A percentile compares a stretch with the other conserved stretches of the same genome.
Conservation (phyloP, 2,329 filamentous ascomycete genomes). For the Sporothrix dimorphospora region DNA sequence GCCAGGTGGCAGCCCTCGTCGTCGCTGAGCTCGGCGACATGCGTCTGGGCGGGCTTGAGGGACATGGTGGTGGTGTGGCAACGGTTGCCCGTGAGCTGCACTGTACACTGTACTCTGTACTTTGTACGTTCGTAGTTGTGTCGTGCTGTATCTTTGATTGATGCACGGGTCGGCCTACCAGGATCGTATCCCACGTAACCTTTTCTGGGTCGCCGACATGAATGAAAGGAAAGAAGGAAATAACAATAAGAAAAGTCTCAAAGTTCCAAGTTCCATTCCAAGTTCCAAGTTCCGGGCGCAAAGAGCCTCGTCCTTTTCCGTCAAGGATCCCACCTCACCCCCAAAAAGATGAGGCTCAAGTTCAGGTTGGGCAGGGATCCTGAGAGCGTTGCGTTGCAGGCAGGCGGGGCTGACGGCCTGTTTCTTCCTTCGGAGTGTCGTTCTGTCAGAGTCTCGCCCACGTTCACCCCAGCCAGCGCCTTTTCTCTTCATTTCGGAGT, state of each 20-base stretch:
- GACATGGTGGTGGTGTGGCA: not conserved
- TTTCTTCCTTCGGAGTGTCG: not conserved
- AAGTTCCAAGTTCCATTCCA: not conserved
- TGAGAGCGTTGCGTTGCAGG: not conserved
- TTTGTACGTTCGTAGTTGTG: too few relatives aligned
- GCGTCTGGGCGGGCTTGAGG: not conserved
- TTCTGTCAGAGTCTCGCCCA: too few relatives aligned
- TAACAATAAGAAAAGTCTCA: not conserved
- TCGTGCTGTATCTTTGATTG: not conserved
- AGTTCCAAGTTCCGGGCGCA: not conserved
- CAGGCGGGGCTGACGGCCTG: not conserved
- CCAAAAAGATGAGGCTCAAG: not conserved
- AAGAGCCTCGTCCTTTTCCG: not conserved
- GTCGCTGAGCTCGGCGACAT: conserved; percentile 21
- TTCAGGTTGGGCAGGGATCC: not conserved
- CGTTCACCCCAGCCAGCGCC: not conserved
- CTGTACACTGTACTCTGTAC: not conserved
- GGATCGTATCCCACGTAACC: not conserved
- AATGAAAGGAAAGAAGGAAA: not conserved
- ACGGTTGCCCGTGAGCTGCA: too few relatives aligned
- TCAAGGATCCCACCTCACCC: not conserved
- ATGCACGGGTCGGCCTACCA: not conserved
- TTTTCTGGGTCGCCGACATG: not conserved
- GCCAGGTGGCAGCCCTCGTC: conserved; percentile 22
- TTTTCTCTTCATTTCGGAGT: conserved; percentile 1